These are phyloP conservation scores for Schrenkiella parvula DNA, from an alignment of 345 rosid genomes.

Conservation along the genomic window DNA sequence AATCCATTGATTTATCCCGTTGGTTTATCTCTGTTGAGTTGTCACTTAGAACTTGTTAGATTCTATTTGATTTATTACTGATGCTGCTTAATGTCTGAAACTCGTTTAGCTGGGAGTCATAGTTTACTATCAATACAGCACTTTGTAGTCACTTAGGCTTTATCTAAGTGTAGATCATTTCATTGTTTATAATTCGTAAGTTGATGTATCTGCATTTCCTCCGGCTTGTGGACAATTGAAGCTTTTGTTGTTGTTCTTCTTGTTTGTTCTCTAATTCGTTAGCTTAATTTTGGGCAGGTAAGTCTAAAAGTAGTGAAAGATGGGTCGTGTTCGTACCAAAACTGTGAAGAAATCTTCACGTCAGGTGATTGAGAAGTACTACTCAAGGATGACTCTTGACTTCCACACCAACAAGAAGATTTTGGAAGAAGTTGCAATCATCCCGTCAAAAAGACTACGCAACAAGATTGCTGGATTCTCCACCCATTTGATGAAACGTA, in stretches of 20 bases:
- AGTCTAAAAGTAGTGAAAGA: conserved; percentile 13
- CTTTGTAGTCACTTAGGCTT: neutral
- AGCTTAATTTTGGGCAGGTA: neutral
- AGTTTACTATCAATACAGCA: too few species aligned
- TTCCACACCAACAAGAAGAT: conserved; percentile 94
- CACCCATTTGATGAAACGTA: conserved; percentile 62
- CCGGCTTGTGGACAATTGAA: neutral
- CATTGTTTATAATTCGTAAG: too few species aligned
- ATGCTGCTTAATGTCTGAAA: neutral
- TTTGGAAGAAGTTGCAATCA: conserved; percentile 76
- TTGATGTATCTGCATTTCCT: neutral
- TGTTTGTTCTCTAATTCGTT: neutral
- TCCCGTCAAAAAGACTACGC: conserved; percentile 74
- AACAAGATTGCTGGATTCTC: conserved; percentile 90
- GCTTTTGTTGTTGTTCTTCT: neutral
- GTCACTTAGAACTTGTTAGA: too few species aligned
- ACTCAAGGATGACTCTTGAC: conserved; percentile 73
- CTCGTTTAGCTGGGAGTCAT: too few species aligned
- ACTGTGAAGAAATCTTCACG: conserved; percentile 87
- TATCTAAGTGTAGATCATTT: too few species aligned
- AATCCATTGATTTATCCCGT: too few species aligned
- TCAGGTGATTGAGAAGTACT: conserved; percentile 82
- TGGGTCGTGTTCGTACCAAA: conserved; percentile 89
- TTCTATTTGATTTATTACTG: neutral
- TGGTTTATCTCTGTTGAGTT: too few species aligned